phyloP scores from a whole-genome alignment of 805 yeast genomes.

The Martiniozyma abietophila region DNA sequence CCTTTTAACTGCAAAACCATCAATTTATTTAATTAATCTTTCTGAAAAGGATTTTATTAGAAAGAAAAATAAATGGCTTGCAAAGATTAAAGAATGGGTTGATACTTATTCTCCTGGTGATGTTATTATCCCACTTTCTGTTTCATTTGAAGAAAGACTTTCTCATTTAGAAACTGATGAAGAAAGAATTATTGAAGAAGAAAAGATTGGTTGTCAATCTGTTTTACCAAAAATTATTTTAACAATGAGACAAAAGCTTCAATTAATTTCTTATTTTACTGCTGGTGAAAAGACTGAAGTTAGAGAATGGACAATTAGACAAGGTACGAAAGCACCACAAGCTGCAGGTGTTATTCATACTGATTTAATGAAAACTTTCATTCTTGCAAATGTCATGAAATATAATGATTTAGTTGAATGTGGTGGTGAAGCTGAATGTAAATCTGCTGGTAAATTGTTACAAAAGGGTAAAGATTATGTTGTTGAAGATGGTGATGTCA shows the following conservation, averaged over 20 bases:
- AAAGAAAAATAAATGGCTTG: constrained; percentile 41
- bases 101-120: constrained; percentile 60
- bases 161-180: constrained; percentile 74
- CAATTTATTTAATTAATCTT: constrained; percentile 66
- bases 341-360: constrained; percentile 90
- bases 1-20: constrained; percentile 83
- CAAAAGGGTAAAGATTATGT: constrained; percentile 70
- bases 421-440: constrained; percentile 43
- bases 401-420: constrained; percentile 49
- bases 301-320: constrained; percentile 80
- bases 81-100: constrained; percentile 57
- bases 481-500: constrained; percentile 79
- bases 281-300: constrained; percentile 74
- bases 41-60: constrained; percentile 57
- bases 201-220: constrained; percentile 31
- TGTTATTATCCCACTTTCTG: constrained; percentile 86
- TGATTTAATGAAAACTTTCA: constrained; percentile 72
- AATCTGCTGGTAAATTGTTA: constrained; percentile 48
- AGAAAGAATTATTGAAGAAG: constrained; percentile 28
- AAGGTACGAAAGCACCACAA: constrained; percentile 70
- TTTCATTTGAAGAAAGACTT: constrained; percentile 84
- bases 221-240: constrained; percentile 56
- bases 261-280: constrained; percentile 76
- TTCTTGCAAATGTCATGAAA: constrained; percentile 67
- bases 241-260: constrained; percentile 57